Conservation (phyloP, 805 yeast species). For the Tetrapisispora fleetii region DNA sequence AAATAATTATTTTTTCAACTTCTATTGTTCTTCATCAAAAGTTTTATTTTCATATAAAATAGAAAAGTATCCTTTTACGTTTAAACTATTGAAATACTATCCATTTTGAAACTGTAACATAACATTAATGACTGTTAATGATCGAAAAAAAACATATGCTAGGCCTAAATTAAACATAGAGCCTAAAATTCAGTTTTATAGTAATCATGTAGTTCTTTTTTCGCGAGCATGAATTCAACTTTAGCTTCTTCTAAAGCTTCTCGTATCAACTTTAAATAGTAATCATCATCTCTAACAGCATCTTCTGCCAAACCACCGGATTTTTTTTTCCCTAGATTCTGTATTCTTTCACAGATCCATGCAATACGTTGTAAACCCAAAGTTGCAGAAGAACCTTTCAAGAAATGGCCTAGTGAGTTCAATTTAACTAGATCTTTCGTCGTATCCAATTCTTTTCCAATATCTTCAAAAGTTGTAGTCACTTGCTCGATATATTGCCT, state of each 20-base stretch:
- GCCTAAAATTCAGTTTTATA: conserved; percentile 27
- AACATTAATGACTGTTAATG: neutral
- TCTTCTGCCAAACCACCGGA: conserved; percentile 20
- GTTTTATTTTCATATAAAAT: too few relatives aligned
- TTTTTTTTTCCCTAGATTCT: conserved; percentile 59
- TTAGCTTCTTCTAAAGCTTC: conserved; percentile 42
- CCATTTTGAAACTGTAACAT: neutral
- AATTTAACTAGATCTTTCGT: conserved; percentile 44
- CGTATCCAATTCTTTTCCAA: conserved; percentile 38
- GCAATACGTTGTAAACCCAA: conserved; percentile 77
- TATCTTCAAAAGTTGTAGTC: conserved; percentile 61
- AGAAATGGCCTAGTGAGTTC: conserved; percentile 77
- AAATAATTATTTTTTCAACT: neutral
- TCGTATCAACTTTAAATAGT: conserved; percentile 35
- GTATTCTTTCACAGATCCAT: conserved; percentile 85
- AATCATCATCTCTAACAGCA: conserved; percentile 20
- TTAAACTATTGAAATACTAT: too few relatives aligned
- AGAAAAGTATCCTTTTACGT: too few relatives aligned
- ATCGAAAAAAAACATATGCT: neutral
- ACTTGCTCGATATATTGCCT: conserved; percentile 88
- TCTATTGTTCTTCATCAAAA: neutral
- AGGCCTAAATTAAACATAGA: neutral
- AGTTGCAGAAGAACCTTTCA: conserved; percentile 94
- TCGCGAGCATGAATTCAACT: conserved; percentile 37
- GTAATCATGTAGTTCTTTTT: conserved; percentile 37